phyloP scores from a whole-genome alignment of 2,329 filamentous ascomycete genomes.

The Geosmithia putterillii region DNA sequence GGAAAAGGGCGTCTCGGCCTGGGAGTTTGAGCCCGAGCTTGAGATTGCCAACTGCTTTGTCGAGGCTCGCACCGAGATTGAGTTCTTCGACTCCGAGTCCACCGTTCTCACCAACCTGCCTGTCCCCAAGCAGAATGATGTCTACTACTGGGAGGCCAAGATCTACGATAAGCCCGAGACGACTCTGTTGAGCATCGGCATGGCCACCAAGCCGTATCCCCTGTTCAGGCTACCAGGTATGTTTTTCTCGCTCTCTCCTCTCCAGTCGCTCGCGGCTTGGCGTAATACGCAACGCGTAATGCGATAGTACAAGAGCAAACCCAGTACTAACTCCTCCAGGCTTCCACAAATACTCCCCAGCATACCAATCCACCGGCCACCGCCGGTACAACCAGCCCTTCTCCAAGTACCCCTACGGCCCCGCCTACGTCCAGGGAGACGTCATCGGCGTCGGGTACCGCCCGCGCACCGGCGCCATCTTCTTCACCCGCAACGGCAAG shows the following conservation, averaged over 20 bases:
- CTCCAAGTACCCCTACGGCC: constrained; percentile 64
- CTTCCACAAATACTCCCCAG: constrained; percentile 84
- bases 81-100: constrained; percentile 97
- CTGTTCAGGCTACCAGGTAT: constrained; percentile 85
- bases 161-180: constrained; percentile 93
- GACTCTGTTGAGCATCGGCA: constrained; percentile 78
- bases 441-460: constrained; percentile 93
- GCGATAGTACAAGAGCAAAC: too few species aligned
- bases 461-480: constrained; percentile 85
- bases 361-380: constrained; percentile 78
- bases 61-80: constrained; percentile 89
- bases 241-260: constrained; percentile 12
- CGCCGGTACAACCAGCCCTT: constrained; percentile 93
- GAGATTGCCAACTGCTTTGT: constrained; percentile 99
- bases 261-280: too few species aligned
- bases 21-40: constrained; percentile 98
- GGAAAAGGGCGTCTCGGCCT: constrained; percentile 98
- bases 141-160: constrained; percentile 99
- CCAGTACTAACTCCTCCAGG: constrained; percentile 32
- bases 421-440: constrained; percentile 80
- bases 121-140: constrained; percentile 96
- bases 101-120: constrained; percentile 95
- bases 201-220: constrained; percentile 95
- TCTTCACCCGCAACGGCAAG: constrained; percentile 98
- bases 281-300: constrained; percentile 3